Evolutionary conservation across 495 filamentous ascomycete genomes (phyloP), one percentile per base, ranked within the genome.

Genomic region (Neurospora pannonica): DNA sequence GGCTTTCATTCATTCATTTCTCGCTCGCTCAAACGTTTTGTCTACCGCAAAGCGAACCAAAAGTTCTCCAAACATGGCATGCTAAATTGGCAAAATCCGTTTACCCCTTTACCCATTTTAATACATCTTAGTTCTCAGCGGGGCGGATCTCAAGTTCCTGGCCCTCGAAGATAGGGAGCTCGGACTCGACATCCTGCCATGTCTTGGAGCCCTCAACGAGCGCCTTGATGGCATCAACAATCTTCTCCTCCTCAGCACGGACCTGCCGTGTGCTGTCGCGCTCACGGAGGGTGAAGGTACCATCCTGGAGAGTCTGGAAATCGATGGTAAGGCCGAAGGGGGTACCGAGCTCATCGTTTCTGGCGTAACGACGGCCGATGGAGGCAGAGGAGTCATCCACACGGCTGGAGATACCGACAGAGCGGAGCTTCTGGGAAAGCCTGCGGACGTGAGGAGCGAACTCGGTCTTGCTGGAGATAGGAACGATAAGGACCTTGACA

Each of bases 401-500:
- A 31, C 88, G 86, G 82, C 84, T 90, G 2, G 90, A 89, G 72
- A 94, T 83, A 40, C 89, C 89, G 4, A 87, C 79, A 38, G 84
- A 84, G 46, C 90, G 85, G 24, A 93, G 89, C 76, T 86, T 88
- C 76, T 87, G 83, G 10, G 87, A 87, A 37, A 94, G 82, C 38
- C 85, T 79, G 28, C 85, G 81, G 70, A 92, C 80, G 13, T 87
- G 81, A 3, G 91, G 88, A 62, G 82, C 83, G 80, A 94, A 94
- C 70, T 84, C 84, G 42, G 85, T 77, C 78, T 92, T 88, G 17
- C 82, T 83, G 39, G 90, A 92, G 34, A 94, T 85, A 17, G 92
- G 92, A 4, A 93, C 91, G 69, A 94, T 87, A 71, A 94, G 87
- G 69, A 93, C 89, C 83, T 94, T 94, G 28, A 90, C 93, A 1